phyloP scores from a whole-genome alignment of 2,329 filamentous ascomycete genomes.

The Parafenestella ontariensis region DNA sequence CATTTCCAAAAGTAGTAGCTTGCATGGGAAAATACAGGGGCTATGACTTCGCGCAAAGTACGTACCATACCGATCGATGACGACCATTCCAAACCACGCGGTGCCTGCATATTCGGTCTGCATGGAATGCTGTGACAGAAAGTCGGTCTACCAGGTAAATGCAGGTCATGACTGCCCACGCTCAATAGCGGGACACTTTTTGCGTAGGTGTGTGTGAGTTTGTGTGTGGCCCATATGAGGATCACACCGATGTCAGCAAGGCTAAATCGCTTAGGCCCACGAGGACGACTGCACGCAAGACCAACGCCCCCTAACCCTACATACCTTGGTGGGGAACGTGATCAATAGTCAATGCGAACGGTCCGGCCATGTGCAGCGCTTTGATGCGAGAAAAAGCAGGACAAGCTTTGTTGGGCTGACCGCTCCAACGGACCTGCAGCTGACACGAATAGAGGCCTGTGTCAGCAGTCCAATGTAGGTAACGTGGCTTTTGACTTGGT shows the following conservation, averaged over 20 bases:
- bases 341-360: constrained; percentile 29
- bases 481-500: constrained; percentile 16
- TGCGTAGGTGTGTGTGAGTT: neutral
- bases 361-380: neutral
- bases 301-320: neutral
- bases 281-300: constrained; percentile 10
- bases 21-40: too few relatives aligned
- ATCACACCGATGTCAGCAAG: constrained; percentile 10
- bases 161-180: constrained; percentile 3
- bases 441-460: constrained; percentile 22
- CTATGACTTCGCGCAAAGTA: too few relatives aligned
- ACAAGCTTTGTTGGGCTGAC: constrained; percentile 19
- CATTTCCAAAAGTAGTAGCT: neutral
- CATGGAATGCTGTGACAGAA: neutral
- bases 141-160: neutral
- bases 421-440: constrained; percentile 31
- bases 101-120: constrained; percentile 2
- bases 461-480: constrained; percentile 13
- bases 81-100: neutral
- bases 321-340: constrained; percentile 18
- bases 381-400: constrained; percentile 3
- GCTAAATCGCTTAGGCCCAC: constrained; percentile 4
- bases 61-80: neutral
- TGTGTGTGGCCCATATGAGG: neutral
- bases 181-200: neutral